Conservation (phyloP, 2,329 filamentous ascomycete genomes). For the Pyrenophora teres region DNA sequence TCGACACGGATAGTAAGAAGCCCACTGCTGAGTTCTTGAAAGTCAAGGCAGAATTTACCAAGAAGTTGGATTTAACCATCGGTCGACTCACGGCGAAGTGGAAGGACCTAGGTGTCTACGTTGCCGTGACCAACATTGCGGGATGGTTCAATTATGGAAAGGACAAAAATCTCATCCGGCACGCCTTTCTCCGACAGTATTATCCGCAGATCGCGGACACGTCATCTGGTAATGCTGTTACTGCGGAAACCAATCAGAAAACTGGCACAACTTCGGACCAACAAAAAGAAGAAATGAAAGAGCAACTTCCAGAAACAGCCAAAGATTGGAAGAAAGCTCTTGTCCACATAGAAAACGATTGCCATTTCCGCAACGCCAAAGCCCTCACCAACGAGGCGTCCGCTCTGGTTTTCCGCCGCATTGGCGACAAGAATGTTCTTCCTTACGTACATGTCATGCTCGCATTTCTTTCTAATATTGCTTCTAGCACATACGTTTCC, state of each 20-base stretch:
- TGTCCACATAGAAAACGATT: conserved; percentile 14
- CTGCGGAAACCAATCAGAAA: conserved; percentile 20
- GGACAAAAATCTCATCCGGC: conserved; percentile 49
- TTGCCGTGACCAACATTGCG: conserved; percentile 62
- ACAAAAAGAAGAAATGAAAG: neutral
- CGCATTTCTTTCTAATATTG: conserved; percentile 60
- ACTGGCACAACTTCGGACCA: conserved; percentile 13
- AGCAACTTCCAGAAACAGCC: no score
- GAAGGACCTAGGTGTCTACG: conserved; percentile 62
- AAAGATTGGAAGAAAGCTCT: conserved; percentile 2
- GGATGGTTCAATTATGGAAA: conserved; percentile 60
- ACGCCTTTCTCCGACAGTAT: conserved; percentile 21
- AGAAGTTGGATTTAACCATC: conserved; percentile 63
- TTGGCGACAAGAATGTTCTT: conserved; percentile 63
- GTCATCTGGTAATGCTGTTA: conserved; percentile 3
- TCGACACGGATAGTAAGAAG: neutral
- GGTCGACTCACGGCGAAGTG: conserved; percentile 56
- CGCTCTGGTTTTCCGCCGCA: conserved; percentile 55
- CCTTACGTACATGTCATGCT: conserved; percentile 67
- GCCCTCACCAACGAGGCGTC: conserved; percentile 54
- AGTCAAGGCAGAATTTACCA: conserved; percentile 57
- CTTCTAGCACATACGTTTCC: conserved; percentile 38
- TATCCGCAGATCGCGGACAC: conserved; percentile 10
- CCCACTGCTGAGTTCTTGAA: conserved; percentile 52
- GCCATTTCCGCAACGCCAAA: conserved; percentile 43